phyloP scores from a whole-genome alignment of 495 filamentous ascomycete genomes.

The Penicillium steckii region DNA sequence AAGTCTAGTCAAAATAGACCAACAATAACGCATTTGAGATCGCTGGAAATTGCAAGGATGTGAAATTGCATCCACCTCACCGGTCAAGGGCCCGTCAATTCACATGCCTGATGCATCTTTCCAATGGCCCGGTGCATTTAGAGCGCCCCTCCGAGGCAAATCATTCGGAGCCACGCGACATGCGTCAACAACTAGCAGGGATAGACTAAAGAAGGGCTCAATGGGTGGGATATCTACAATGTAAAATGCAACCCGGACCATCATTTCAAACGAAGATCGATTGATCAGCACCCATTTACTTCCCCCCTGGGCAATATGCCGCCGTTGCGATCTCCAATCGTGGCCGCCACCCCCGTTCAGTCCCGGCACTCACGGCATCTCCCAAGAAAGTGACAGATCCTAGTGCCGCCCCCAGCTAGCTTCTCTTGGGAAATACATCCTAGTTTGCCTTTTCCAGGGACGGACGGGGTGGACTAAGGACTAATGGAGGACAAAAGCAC shows the following conservation, averaged over 20 bases:
- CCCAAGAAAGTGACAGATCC: constrained; percentile 9
- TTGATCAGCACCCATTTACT: too few species aligned
- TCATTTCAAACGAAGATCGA: too few species aligned
- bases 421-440: too few species aligned
- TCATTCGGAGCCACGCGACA: constrained; percentile 18
- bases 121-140: not conserved
- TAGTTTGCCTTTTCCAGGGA: not conserved
- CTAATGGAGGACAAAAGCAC: not conserved
- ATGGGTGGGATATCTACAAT: too few species aligned
- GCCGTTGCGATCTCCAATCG: not conserved
- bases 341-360: not conserved
- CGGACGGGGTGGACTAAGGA: not conserved
- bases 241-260: not conserved
- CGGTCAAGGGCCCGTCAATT: constrained; percentile 6
- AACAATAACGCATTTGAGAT: constrained; percentile 2
- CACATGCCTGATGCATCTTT: constrained; percentile 16
- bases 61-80: constrained; percentile 16
- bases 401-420: not conserved
- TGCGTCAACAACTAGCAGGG: not conserved
- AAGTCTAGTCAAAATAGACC: not conserved
- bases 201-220: not conserved
- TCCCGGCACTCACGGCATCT: constrained; percentile 1
- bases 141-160: constrained; percentile 16
- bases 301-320: not conserved
- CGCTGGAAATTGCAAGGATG: constrained; percentile 12